Evolutionary conservation across 106 monocot species (phyloP).

Genomic region (Hemerocallis citrina): DNA sequence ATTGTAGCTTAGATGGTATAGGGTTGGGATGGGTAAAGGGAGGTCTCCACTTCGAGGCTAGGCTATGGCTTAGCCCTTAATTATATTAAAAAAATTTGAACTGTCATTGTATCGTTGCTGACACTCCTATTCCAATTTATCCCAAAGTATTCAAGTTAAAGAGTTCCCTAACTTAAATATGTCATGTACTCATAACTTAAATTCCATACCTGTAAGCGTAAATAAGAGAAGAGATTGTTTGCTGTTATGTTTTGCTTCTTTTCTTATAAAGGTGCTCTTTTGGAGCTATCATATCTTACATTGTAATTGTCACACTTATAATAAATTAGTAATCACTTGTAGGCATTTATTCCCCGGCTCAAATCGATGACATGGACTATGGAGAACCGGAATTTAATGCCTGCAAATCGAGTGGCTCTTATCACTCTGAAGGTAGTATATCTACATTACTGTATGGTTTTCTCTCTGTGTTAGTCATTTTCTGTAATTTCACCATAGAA

Average conservation of each 20-base stretch:
- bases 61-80: no score
- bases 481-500: no score
- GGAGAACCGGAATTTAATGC: conserved; percentile 25
- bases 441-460: no score
- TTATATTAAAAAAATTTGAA: no score
- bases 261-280: neutral
- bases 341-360: conserved; percentile 40
- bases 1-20: no score
- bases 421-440: conserved; percentile 38
- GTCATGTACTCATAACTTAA: neutral
- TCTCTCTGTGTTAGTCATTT: no score
- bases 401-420: conserved; percentile 39
- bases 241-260: neutral
- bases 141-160: neutral
- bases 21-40: no score
- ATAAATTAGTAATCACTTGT: neutral
- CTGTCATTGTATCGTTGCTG: neutral
- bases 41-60: no score
- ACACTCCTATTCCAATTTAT: neutral
- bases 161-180: neutral
- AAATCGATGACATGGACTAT: conserved; percentile 65
- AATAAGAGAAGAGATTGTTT: neutral
- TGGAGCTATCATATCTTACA: neutral
- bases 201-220: neutral
- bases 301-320: neutral